A percentile compares a stretch with the other conserved stretches of the same genome.
These are phyloP conservation scores for Neopestalotiopsis clavispora DNA, from an alignment of 2,329 filamentous ascomycete genomes.

Conservation along the genomic window DNA sequence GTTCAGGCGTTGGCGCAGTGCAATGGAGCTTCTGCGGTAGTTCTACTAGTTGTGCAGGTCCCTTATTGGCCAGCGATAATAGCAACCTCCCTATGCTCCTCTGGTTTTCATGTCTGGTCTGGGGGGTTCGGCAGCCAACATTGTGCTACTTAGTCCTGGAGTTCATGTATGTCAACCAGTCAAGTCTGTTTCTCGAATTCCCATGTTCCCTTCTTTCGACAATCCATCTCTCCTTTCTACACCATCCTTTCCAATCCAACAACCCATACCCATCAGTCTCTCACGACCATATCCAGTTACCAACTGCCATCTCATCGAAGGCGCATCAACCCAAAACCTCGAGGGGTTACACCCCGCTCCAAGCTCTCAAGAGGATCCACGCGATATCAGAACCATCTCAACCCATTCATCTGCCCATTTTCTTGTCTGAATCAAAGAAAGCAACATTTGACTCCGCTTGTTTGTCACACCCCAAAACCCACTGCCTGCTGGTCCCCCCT, in stretches of 20 bases:
- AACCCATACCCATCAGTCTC: background rate
- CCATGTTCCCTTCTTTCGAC: background rate
- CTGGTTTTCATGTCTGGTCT: background rate
- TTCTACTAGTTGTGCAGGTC: background rate
- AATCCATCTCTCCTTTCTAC: background rate
- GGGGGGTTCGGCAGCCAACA: background rate
- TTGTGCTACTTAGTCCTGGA: background rate
- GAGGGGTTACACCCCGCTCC: slow-evolving; percentile 13
- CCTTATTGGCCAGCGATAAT: slow-evolving; percentile 10
- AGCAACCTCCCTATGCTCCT: slow-evolving; percentile 1
- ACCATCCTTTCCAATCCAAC: background rate
- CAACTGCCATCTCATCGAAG: background rate
- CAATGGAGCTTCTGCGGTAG: slow-evolving; percentile 5
- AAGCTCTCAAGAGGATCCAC: slow-evolving; percentile 4
- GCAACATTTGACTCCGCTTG: background rate
- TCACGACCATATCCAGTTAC: background rate
- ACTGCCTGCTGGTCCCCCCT: background rate
- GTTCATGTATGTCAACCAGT: background rate
- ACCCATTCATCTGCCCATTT: slow-evolving; percentile 7
- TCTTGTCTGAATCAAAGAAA: slow-evolving; percentile 4
- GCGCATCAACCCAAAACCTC: background rate
- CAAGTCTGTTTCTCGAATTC: background rate
- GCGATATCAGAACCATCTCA: slow-evolving; percentile 11
- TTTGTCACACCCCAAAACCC: slow-evolving; percentile 11
- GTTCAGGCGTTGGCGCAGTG: background rate